phyloP scores from a whole-genome alignment of 2,329 filamentous ascomycete genomes.

The Aspergillus pseudoglaucus region DNA sequence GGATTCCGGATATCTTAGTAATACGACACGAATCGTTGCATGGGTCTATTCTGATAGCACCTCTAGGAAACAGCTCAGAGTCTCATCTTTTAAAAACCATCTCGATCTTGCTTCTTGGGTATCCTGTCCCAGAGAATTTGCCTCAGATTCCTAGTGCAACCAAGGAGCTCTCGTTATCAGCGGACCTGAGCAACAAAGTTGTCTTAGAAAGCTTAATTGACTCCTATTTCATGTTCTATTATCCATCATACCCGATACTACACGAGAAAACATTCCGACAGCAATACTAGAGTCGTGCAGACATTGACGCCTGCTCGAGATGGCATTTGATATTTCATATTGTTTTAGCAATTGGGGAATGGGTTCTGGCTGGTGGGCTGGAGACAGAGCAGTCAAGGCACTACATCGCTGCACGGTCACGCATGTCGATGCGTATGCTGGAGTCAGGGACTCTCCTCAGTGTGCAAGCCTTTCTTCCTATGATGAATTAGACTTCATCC shows the following conservation, averaged over 20 bases:
- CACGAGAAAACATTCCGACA: constrained; percentile 22
- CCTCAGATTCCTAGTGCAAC: not conserved
- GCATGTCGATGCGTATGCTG: constrained; percentile 20
- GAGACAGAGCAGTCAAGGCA: constrained; percentile 7
- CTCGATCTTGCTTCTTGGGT: constrained; percentile 7
- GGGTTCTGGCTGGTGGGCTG: constrained; percentile 7
- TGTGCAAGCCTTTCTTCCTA: constrained; percentile 27
- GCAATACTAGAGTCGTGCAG: constrained; percentile 9
- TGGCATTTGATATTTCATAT: constrained; percentile 20
- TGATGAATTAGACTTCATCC: constrained; percentile 14
- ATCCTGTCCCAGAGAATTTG: not conserved
- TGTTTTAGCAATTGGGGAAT: constrained; percentile 21
- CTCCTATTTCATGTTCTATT: constrained; percentile 21
- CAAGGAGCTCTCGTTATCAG: constrained; percentile 1
- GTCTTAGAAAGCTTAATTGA: constrained; percentile 15
- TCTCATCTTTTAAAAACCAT: constrained; percentile 9
- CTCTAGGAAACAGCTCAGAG: constrained; percentile 9
- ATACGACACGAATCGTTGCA: not conserved
- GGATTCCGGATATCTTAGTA: constrained; percentile 12
- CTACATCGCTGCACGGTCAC: constrained; percentile 16
- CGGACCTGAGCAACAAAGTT: constrained; percentile 3
- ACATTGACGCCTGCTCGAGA: constrained; percentile 7
- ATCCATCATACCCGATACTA: constrained; percentile 20
- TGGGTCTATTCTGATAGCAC: not conserved
- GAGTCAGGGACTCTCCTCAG: constrained; percentile 25